Conservation (phyloP, 306 rosid species). For the Luffa aegyptiaca region DNA sequence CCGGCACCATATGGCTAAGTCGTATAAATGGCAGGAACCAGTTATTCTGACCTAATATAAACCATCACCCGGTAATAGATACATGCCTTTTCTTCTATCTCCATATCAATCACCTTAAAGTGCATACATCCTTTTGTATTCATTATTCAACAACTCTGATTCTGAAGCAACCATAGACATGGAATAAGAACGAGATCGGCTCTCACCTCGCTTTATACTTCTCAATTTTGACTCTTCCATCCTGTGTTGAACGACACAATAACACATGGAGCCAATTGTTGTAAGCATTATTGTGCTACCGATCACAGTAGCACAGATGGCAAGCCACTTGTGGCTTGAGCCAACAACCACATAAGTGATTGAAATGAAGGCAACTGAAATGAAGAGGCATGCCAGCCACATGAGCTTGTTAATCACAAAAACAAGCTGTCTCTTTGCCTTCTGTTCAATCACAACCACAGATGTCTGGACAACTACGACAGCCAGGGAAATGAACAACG, state of each 20-base stretch:
- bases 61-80: not conserved
- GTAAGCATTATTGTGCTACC: slow-evolving; percentile 88
- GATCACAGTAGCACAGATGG: slow-evolving; percentile 64
- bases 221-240: slow-evolving; percentile 72
- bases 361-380: slow-evolving; percentile 85
- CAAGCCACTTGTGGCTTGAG: slow-evolving; percentile 68
- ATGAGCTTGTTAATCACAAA: slow-evolving; percentile 95
- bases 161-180: slow-evolving; percentile 61
- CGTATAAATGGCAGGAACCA: not conserved
- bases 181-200: slow-evolving; percentile 56
- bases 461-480: slow-evolving; percentile 97
- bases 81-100: not conserved
- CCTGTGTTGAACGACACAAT: slow-evolving; percentile 73
- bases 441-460: slow-evolving; percentile 86
- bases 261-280: slow-evolving; percentile 95
- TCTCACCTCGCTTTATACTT: slow-evolving; percentile 36
- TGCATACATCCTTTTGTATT: slow-evolving; percentile 88
- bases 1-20: not conserved
- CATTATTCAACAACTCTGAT: slow-evolving; percentile 70
- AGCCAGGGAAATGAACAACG: slow-evolving; percentile 91
- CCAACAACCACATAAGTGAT: slow-evolving; percentile 90
- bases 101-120: slow-evolving; percentile 27
- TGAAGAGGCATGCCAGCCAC: slow-evolving; percentile 98
- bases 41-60: not conserved
- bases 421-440: slow-evolving; percentile 84